A percentile compares a stretch with the other conserved stretches of the same genome.
These are phyloP conservation scores for Larix kaempferi DNA, from an alignment of 75 land plant genomes.

Conservation along the genomic window DNA sequence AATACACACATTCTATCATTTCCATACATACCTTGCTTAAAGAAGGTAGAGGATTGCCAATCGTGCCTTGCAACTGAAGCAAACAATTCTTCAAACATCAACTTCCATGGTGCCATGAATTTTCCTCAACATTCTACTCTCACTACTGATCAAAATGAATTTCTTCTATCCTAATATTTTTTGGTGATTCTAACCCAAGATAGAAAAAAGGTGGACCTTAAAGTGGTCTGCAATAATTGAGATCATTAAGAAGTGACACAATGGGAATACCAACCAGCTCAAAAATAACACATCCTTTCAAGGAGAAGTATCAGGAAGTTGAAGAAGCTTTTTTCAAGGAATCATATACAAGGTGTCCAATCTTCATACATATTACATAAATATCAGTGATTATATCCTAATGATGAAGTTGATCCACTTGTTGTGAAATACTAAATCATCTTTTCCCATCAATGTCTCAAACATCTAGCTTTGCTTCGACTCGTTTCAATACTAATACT, in stretches of 20 bases:
- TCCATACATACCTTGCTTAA: constrained; percentile 1
- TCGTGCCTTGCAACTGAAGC: background rate
- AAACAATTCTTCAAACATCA: background rate
- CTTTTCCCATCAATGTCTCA: constrained; percentile 67
- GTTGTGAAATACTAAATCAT: constrained; percentile 76
- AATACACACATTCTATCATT: no score
- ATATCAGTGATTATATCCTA: constrained; percentile 89
- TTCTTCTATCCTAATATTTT: background rate
- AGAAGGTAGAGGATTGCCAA: background rate
- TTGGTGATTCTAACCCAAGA: background rate
- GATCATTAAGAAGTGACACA: background rate
- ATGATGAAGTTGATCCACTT: constrained; percentile 85
- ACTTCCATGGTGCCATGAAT: background rate
- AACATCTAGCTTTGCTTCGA: constrained; percentile 84
- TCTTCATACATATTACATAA: constrained; percentile 99
- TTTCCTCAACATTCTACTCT: background rate
- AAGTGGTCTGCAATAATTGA: background rate
- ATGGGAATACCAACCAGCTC: background rate
- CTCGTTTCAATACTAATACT: constrained; percentile 73
- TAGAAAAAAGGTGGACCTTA: background rate
- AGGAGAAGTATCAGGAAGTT: background rate
- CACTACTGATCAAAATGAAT: background rate
- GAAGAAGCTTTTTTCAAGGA: background rate
- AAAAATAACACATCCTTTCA: background rate
- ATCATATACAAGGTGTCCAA: constrained; percentile 99